Conservation (phyloP, 495 filamentous ascomycete genomes). For the Talaromyces ruber region DNA sequence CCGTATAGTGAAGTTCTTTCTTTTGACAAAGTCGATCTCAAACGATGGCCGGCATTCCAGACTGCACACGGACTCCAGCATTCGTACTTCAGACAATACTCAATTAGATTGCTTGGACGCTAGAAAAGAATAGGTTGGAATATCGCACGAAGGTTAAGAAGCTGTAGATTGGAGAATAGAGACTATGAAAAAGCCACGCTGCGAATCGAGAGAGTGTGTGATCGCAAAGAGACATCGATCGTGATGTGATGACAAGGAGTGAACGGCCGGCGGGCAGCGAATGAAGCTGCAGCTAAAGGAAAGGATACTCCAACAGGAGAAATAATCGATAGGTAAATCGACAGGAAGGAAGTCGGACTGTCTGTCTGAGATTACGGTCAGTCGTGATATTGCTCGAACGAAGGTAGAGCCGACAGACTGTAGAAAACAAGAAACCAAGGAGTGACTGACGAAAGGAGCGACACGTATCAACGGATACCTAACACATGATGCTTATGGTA, state of each 20-base stretch:
- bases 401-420: neutral
- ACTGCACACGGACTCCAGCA: neutral
- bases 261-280: conserved; percentile 21
- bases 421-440: neutral
- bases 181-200: neutral
- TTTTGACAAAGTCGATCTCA: neutral
- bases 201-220: neutral
- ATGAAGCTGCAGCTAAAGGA: conserved; percentile 6
- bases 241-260: conserved; percentile 14
- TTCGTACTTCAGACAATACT: neutral
- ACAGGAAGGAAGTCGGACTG: neutral
- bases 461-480: neutral
- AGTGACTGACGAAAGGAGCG: neutral
- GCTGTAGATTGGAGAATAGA: neutral
- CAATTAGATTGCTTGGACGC: neutral
- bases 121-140: neutral
- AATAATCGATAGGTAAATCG: neutral
- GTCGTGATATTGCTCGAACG: neutral
- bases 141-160: neutral
- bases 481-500: neutral
- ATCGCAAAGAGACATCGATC: neutral
- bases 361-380: neutral
- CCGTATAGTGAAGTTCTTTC: neutral
- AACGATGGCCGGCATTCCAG: neutral
- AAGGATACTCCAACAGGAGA: neutral